A percentile compares a stretch with the other conserved stretches of the same genome.
These are phyloP conservation scores for Verticillium nubilum DNA, from an alignment of 2,329 filamentous ascomycete species.

Conservation along the genomic window DNA sequence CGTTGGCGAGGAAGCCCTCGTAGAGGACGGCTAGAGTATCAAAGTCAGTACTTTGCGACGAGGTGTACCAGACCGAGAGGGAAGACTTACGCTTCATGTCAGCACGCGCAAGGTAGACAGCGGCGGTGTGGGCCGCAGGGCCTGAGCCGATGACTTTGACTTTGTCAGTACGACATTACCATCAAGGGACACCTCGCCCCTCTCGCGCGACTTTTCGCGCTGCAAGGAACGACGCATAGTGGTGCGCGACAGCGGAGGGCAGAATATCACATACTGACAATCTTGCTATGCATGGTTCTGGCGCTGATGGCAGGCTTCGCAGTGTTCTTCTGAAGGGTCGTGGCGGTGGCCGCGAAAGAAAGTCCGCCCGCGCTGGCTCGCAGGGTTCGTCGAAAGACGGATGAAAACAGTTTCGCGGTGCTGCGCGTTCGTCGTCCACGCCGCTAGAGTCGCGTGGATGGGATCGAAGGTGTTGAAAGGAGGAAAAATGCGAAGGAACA, in stretches of 20 bases:
- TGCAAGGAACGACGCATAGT: too few relatives aligned
- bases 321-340: conserved; percentile 51
- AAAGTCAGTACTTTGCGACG: not conserved
- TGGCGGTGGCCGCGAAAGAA: conserved; percentile 63
- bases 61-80: not conserved
- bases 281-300: conserved; percentile 82
- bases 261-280: conserved; percentile 64
- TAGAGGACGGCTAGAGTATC: conserved; percentile 68
- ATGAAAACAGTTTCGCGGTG: conserved; percentile 89
- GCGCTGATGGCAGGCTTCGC: conserved; percentile 30
- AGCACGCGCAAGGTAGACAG: conserved; percentile 90
- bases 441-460: not conserved
- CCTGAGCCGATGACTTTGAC: conserved; percentile 76
- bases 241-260: conserved; percentile 5
- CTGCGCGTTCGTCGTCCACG: conserved; percentile 10
- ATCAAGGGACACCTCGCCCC: not conserved
- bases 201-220: not conserved
- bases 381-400: conserved; percentile 68
- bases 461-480: not conserved
- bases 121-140: conserved; percentile 94
- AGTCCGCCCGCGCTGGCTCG: conserved; percentile 69
- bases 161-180: conserved; percentile 4
- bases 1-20: conserved; percentile 96
- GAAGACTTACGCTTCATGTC: conserved; percentile 70
- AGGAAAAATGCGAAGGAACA: not conserved